Base-by-base conservation (phyloP, 1,284 basidiomycete species). In the Moesziomyces sp. region DNA sequence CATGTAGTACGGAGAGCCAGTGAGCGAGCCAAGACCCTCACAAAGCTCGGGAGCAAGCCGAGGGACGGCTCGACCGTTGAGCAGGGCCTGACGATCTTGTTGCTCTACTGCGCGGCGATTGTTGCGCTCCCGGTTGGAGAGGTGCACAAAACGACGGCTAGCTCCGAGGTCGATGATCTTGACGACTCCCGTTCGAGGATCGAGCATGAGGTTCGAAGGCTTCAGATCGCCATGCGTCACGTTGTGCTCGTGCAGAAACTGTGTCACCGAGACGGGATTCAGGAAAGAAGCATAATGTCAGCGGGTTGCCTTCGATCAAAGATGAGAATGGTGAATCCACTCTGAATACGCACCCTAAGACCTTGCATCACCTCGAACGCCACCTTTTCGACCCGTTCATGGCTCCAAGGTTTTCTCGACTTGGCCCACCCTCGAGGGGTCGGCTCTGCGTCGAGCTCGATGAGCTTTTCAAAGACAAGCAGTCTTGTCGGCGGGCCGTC, bases 171-270 rank as follows among this genome's bases (percentile, higher is more conserved):
- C 76, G 52, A 78, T 76, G 68, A 78, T 62, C 56, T 77, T 80
- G 54, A 75, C 74, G 6, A 59, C 56, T 23, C 74, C 77, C 1
- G 74, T 77, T 46, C 68, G 66, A 11, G 78, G 67, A 46, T 78
- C 76, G 2, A 74, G 61, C 78, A 80, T 80, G 24, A 80, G 53
- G 49, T 80, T 80, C 40, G 76, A 74, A 3, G 78, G 78, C 47
- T 80, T 80, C 46, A 80, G 50, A 46, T 80, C 78, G 43, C 77
- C 74, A 58, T 80, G 78, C 40, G 73, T 78, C 26, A 80, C 67
- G 30, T 64, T 62, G 61, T 79, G 77, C 24, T 61, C 55, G 66
- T 78, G 76, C 3, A 77, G 53, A 43, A 77, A 75, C 58, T 28
- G 6, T 7, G 26, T 5, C 7, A 8, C 26, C 26, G 7, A 28